Evolutionary conservation across 1,284 basidiomycete genomes (phyloP), one percentile per base, ranked within the genome.

Genomic region (Sutorius eximius): DNA sequence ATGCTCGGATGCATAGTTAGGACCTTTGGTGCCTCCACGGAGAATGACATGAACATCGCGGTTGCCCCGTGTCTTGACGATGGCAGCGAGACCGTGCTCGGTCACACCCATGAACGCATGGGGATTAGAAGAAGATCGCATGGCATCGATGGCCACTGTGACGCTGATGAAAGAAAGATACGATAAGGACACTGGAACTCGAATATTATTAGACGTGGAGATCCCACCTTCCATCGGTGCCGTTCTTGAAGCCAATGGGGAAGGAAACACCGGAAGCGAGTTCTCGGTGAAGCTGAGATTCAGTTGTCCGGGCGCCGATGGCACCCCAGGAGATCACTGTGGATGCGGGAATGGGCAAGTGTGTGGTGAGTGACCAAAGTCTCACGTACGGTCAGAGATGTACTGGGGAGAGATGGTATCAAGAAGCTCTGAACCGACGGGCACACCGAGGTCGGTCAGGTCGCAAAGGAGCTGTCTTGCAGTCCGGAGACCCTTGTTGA

Each of bases 41-140:
- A 98, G 85, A 70, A 98, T 97, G 65, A 97, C 87, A 70, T 98
- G 95, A 18, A 95, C 89, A 71, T 95, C 91, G 61, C 85, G 79
- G 79, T 97, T 95, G 11, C 95, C 96, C 53, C 87, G 79, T 5
- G 96, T 98, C 76, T 94, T 93, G 69, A 98, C 96, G 71, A 99
- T 99, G 36, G 94, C 82, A 18, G 95, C 95, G 53, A 98, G 85
- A 59, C 92, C 95, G 59, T 96, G 91, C 68, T 93, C 90, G 49
- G 95, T 98, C 59, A 99, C 95, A 67, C 95, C 95, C 85, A 99
- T 93, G 82, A 99, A 99, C 52, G 91, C 91, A 74, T 99, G 96
- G 18, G 94, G 91, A 71, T 94, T 89, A 7, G 87, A 89, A 12
- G 94, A 86, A 0, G 93, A 89, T 60, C 90, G 86, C 91, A 99